Base-by-base conservation (phyloP, 495 filamentous ascomycete species). In the Astrothelium subdiscretum region DNA sequence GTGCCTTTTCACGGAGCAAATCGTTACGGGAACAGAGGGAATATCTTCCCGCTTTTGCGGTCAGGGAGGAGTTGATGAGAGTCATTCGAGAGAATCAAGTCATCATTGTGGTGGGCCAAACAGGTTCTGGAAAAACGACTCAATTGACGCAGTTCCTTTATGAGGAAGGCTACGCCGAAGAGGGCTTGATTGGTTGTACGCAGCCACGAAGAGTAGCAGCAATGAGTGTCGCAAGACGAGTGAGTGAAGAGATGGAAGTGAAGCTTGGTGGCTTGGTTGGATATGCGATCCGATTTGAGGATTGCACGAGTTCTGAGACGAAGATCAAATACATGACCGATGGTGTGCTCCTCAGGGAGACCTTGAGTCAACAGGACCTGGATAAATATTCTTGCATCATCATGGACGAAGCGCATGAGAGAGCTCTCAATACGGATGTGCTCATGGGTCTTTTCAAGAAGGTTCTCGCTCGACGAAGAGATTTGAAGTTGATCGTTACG, bases 271-370 rank as follows among this genome's bases (percentile, higher is more conserved):
- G 85, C 43, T 76, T 84, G 1, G 95, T 99, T 32, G 95, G 95
- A 54, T 99, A 97, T 76, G 92, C 95, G 1, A 99, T 99, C 72
- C 91, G 95, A 31, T 99, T 99, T 71, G 95, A 99, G 70, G 95
- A 99, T 75, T 97, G 92, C 73, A 99, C 95, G 2, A 92, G 88
- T 73, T 88, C 89, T 65, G 85, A 97, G 61, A 99, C 95, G 1
- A 78, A 85, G 63, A 97, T 99, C 73, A 99, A 99, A 74, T 99
- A 99, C 70, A 97, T 99, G 95, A 99, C 95, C 1, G 95, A 99
- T 69, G 95, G 95, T 74, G 91, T 99, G 6, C 78, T 99, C 27
- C 81, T 99, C 18, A 85, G 95, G 70, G 95, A 99, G 68, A 96
- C 89, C 15, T 81, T 99, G 10, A 88, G 89, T 58, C 91, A 97